phyloP scores from a whole-genome alignment of 108 stramenopile species.

The Asterionellopsis glacialis region DNA sequence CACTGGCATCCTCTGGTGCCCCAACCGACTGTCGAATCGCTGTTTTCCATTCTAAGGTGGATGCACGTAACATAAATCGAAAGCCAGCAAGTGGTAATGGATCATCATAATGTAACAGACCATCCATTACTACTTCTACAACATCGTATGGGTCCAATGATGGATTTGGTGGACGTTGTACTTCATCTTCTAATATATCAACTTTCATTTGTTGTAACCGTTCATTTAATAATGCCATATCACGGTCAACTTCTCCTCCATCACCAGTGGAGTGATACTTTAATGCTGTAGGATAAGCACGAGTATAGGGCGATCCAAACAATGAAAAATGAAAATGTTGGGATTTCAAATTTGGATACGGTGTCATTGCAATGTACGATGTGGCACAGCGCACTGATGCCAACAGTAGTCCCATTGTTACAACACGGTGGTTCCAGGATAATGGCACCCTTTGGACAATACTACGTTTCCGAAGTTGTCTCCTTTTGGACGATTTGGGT shows the following conservation, averaged over 20 bases:
- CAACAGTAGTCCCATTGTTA: too few relatives aligned
- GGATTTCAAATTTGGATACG: too few relatives aligned
- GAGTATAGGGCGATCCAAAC: background rate
- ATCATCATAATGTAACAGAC: constrained; percentile 13
- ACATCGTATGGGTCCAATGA: constrained; percentile 16
- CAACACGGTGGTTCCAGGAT: too few relatives aligned
- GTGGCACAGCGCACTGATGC: too few relatives aligned
- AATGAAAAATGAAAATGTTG: background rate
- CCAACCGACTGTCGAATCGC: constrained; percentile 16
- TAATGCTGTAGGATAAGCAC: background rate
- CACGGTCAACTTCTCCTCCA: background rate
- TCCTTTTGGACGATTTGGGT: too few relatives aligned
- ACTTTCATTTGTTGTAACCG: constrained; percentile 16
- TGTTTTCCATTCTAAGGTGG: constrained; percentile 17
- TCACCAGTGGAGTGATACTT: background rate
- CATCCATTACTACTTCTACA: constrained; percentile 6
- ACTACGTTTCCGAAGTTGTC: too few relatives aligned
- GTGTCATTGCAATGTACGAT: too few relatives aligned
- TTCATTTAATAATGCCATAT: constrained; percentile 14
- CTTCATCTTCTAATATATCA: constrained; percentile 14
- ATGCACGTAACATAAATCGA: constrained; percentile 15
- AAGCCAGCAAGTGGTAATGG: constrained; percentile 27
- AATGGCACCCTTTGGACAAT: too few relatives aligned
- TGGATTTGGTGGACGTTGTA: constrained; percentile 40
- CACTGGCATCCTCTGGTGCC: constrained; percentile 6